Evolutionary conservation across 352 stramenopile genomes (phyloP).

Genomic region (Phytopythium boreale): DNA sequence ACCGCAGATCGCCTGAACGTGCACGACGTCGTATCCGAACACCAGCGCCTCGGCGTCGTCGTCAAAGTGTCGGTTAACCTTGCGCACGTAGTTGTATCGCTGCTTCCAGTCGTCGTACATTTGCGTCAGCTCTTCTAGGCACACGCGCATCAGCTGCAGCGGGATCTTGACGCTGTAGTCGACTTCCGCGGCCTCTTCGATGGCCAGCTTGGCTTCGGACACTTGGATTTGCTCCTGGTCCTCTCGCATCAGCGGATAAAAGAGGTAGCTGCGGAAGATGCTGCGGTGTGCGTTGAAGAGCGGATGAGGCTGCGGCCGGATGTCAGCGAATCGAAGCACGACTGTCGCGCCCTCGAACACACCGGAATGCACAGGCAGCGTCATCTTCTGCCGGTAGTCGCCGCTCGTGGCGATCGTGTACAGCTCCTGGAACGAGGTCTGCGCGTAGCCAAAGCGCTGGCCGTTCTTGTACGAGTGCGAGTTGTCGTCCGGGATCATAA

Average conservation of each 20-base stretch:
- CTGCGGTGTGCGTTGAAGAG: conserved; percentile 50
- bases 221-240: conserved; percentile 41
- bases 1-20: conserved; percentile 62
- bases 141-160: conserved; percentile 71
- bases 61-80: conserved; percentile 71
- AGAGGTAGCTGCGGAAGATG: conserved; percentile 63
- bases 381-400: conserved; percentile 58
- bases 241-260: conserved; percentile 58
- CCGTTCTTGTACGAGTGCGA: conserved; percentile 57
- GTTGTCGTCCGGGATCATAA: conserved; percentile 79
- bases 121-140: conserved; percentile 62
- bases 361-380: conserved; percentile 58
- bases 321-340: conserved; percentile 52
- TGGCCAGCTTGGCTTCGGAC: conserved; percentile 56
- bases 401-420: conserved; percentile 60
- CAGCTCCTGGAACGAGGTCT: conserved; percentile 80
- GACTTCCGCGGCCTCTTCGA: conserved; percentile 76
- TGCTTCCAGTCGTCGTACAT: conserved; percentile 73
- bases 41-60: conserved; percentile 75
- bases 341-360: conserved; percentile 62
- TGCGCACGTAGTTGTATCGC: conserved; percentile 82
- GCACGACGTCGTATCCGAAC: conserved; percentile 79
- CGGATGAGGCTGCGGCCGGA: conserved; percentile 39
- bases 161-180: conserved; percentile 81
- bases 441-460: conserved; percentile 65